A percentile compares a stretch with the other conserved stretches of the same genome.
phyloP scores from a whole-genome alignment of 2,329 filamentous ascomycete species.

The Monilinia laxa region DNA sequence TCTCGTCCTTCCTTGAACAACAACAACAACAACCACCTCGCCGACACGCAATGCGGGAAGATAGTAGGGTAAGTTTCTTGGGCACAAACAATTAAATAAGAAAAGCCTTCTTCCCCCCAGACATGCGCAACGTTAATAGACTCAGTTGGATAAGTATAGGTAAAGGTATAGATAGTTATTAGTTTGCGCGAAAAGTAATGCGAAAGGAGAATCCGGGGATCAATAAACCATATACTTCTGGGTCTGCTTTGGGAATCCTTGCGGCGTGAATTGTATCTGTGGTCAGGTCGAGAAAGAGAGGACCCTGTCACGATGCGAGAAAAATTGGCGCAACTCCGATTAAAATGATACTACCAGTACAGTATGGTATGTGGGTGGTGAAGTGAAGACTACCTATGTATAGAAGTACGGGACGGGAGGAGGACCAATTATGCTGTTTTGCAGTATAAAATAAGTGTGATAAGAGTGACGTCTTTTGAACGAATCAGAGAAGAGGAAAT shows the following conservation, averaged over 20 bases:
- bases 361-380: not conserved
- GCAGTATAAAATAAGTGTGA: not conserved
- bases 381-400: no score
- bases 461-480: no score
- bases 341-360: not conserved
- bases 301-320: constrained; percentile 33
- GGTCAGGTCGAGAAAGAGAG: constrained; percentile 23
- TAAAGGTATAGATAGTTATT: not conserved
- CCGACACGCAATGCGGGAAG: constrained; percentile 26
- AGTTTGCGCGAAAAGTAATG: constrained; percentile 6
- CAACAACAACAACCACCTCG: constrained; percentile 1
- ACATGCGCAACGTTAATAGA: not conserved
- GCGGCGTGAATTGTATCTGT: constrained; percentile 21
- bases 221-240: constrained; percentile 17
- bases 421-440: no score
- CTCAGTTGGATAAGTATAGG: not conserved
- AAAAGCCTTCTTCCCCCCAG: no score
- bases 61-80: constrained; percentile 13
- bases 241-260: constrained; percentile 25
- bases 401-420: no score
- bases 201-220: constrained; percentile 24
- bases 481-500: no score
- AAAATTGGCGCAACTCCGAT: constrained; percentile 21
- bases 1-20: constrained; percentile 28
- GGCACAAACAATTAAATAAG: not conserved